Base-by-base conservation (phyloP, 2,329 filamentous ascomycete genomes). In the Alternaria angustiovoidea region DNA sequence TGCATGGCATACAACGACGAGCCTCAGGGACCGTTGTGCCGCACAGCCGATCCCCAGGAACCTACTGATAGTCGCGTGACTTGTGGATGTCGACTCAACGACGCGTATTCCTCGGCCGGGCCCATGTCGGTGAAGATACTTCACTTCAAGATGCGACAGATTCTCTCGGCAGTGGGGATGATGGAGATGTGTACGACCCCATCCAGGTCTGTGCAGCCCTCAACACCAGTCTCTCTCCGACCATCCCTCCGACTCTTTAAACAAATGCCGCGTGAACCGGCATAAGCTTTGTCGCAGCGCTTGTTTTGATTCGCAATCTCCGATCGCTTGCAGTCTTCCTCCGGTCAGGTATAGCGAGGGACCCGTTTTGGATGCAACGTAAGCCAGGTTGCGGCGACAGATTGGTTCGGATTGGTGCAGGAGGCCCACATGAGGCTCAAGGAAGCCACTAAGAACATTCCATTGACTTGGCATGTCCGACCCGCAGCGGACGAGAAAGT, bases 101-200 rank as follows among this genome's bases (percentile, higher is more conserved):
- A 61, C 26, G 47, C 42, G 43, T 53, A 43, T 22, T 39, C 52
- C 41, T 24, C 24, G 18, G 32, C 51, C 52, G 53, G 57, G 32
- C 41, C 46, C 39, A 55, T 54, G 36, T 57, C 62, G 62, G 60
- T 57, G 38, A 46, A 52, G 39, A 49, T 56, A 55, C 41, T 58
- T 59, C 39, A 51, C 49, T 41, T 26, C 22, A 47, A 32, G 36
- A 20, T 51, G 54, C 34, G 22, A 54, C 59, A 28, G 54, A 48
- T 26, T 36, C 44, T 59, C 57, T 55, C 39, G 61, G 58, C 54
- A 48, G 63, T 65, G 60, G 60, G 55, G 63, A 59, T 30, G 30
- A 32, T 43, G 51, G 38, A 38, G 57, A 57, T 46, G 44, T 18
- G 38, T 38, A 56, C 49, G 46, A 51, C 38, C 36, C 56, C 43